Evolutionary conservation across 148 eudicot genomes (phyloP), one percentile per base, ranked within the genome.

Genomic region (Pharnaceum exiguum): DNA sequence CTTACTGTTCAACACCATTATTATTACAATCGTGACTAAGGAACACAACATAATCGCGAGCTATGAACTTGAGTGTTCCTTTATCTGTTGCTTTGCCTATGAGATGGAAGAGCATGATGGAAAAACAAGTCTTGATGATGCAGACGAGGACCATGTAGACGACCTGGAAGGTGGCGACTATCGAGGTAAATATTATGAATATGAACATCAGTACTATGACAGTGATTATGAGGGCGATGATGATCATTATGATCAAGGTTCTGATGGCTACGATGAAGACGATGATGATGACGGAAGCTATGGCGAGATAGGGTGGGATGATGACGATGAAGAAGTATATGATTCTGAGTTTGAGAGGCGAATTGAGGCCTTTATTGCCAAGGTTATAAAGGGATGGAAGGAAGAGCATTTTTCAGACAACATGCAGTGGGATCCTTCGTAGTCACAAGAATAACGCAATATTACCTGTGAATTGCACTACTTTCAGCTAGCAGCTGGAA

Each of bases 351-450:
- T 81, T 69, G 72, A 74, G 23, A 58, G 25, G 25, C 76, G 45
- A 49, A 35, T 67, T 15, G 79, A 73, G 30, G 78, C 63, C 0
- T 82, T 82, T 64, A 82, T 78, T 21, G 74, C 77, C 2, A 76
- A 65, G 65, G 79, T 75, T 17, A 58, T 61, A 24, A 59, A 38
- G 39, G 73, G 77, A 62, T 81, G 85, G 85, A 74, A 68, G 42
- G 79, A 77, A 51, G 85, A 81, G 56, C 32, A 46, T 66, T 24
- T 65, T 25, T 52, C 0, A 12, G 85, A 80, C 23, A 68, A 65
- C 33, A 39, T 65, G 30, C 40, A 43, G n/a, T n/a, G n/a, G n/a
- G n/a, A n/a, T n/a, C n/a, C n/a, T n/a, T n/a, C n/a, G n/a, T n/a
- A n/a, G n/a, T n/a, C n/a, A n/a, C n/a, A n/a, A n/a, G n/a, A n/a